Percentiles rank a stretch among this genome's conserved stretches.
phyloP scores from a whole-genome alignment of 2,329 filamentous ascomycete species.

The Diatrype stigma region DNA sequence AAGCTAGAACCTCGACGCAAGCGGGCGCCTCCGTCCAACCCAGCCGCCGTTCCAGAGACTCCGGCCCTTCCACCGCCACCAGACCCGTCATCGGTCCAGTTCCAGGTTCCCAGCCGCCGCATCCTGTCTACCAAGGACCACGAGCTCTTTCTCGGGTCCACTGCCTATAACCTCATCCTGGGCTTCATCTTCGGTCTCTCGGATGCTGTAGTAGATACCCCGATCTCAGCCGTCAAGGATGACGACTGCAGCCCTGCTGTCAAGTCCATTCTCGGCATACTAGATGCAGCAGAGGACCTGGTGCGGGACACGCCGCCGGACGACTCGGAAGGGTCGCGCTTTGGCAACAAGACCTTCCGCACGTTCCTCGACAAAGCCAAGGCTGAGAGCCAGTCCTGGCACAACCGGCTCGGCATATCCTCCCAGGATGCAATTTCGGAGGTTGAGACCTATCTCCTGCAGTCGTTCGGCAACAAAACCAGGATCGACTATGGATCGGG shows the following conservation, averaged over 20 bases:
- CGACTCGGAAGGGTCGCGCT: slow-evolving; percentile 83
- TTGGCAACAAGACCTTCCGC: slow-evolving; percentile 91
- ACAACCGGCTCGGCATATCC: slow-evolving; percentile 53
- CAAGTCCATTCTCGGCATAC: slow-evolving; percentile 60
- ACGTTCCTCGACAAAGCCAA: slow-evolving; percentile 69
- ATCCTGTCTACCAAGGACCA: slow-evolving; percentile 82
- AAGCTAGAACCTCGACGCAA: slow-evolving; percentile 64
- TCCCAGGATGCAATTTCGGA: slow-evolving; percentile 59
- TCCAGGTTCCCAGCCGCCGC: slow-evolving; percentile 65
- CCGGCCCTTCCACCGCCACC: slow-evolving; percentile 68
- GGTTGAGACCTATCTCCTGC: slow-evolving; percentile 71
- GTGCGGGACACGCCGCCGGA: slow-evolving; percentile 70
- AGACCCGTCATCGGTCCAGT: slow-evolving; percentile 55
- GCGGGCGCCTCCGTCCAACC: slow-evolving; percentile 47
- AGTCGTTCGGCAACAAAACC: slow-evolving; percentile 80
- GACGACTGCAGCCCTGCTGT: slow-evolving; percentile 55
- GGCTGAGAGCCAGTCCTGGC: slow-evolving; percentile 57
- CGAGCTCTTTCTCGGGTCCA: slow-evolving; percentile 72
- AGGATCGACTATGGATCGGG: slow-evolving; percentile 96
- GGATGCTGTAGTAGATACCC: slow-evolving; percentile 70
- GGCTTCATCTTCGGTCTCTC: slow-evolving; percentile 84
- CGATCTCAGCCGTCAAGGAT: slow-evolving; percentile 59
- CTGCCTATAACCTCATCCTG: slow-evolving; percentile 70
- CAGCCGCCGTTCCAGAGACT: slow-evolving; percentile 67
- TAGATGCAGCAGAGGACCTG: slow-evolving; percentile 65